Evolutionary conservation across 108 stramenopile genomes (phyloP), one percentile per base, ranked within the genome.

Genomic region (Craspedostauros australis): DNA sequence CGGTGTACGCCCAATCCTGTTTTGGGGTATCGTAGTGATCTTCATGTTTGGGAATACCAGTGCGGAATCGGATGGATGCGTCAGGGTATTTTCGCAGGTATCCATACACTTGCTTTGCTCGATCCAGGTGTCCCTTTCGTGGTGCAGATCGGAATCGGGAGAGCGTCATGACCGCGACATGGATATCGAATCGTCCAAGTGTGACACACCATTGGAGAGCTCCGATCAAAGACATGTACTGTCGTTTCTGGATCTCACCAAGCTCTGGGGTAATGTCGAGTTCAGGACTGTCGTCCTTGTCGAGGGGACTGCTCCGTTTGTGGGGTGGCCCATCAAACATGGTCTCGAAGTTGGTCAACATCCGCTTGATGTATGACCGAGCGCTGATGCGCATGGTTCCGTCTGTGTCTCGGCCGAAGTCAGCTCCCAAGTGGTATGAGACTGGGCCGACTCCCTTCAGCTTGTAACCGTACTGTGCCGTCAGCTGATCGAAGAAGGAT

Each of bases 391-490:
- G 46, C 0, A 73, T 29, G 1, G 39, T 51, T 9, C 73, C 67
- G 41, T 62, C 31, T 22, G 37, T n/a, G 20, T 73, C 66, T 6
- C 61, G 44, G 3, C 15, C 33, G 34, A 64, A 59, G 29, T 67
- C 41, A 34, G 58, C 38, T 0, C 74, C 68, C 15, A 76, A 46
- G 20, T 68, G 63, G 49, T 44, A 76, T 0, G 54, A 23, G 5
- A 64, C 15, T 5, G 22, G 41, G 22, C 64, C 64, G 0, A 39
- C 39, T 16, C 74, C 74, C 23, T 76, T 76, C 30, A 76, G 43
- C 23, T 68, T 53, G 62, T 57, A 64, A 21, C 43, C 18, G 36
- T 64, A 57, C 18, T 41, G n/a, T n/a, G 4, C 20, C 21, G 19
- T 27, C 0, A 73, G 50, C 8, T 15, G 7, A 0, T 57, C 37